These are phyloP conservation scores for Trypanosoma congolense DNA, from an alignment of 208 protist species.

Conservation along the genomic window DNA sequence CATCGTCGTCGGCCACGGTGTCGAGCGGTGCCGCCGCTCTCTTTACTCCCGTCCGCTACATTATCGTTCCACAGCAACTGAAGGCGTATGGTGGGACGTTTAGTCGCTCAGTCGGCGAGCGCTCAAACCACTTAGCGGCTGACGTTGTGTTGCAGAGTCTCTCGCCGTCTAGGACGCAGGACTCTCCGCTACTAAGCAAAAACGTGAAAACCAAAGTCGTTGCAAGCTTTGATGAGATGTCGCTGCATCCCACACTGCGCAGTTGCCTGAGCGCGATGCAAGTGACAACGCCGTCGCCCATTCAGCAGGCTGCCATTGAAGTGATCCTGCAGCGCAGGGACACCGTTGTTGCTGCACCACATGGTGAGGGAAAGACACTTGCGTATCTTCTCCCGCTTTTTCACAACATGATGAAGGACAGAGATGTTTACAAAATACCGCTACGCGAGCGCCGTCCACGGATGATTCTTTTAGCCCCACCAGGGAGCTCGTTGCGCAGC, in stretches of 20 bases:
- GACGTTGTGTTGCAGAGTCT: slow-evolving; percentile 67
- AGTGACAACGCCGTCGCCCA: slow-evolving; percentile 65
- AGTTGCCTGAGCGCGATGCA: slow-evolving; percentile 27
- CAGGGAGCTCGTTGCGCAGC: slow-evolving; percentile 62
- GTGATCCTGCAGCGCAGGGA: slow-evolving; percentile 59
- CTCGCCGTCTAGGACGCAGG: slow-evolving; percentile 36
- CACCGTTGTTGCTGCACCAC: slow-evolving; percentile 74
- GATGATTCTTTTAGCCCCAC: slow-evolving; percentile 80
- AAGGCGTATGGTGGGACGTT: slow-evolving; percentile 81
- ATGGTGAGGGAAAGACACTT: slow-evolving; percentile 84
- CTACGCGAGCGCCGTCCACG: slow-evolving; percentile 78
- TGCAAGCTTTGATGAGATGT: slow-evolving; percentile 66
- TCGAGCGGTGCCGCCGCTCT: slow-evolving; percentile 5
- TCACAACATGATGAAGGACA: slow-evolving; percentile 84
- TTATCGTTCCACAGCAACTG: slow-evolving; percentile 72
- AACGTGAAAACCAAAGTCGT: slow-evolving; percentile 60
- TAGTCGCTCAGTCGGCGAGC: slow-evolving; percentile 63
- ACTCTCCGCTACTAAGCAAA: slow-evolving; percentile 45
- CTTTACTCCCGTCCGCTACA: slow-evolving; percentile 19
- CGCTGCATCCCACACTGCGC: slow-evolving; percentile 38
- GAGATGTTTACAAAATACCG: slow-evolving; percentile 82
- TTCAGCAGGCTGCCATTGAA: slow-evolving; percentile 78
- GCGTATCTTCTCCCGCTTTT: slow-evolving; percentile 79
- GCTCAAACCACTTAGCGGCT: slow-evolving; percentile 41
- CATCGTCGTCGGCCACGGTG: not conserved